Conservation (phyloP, 108 stramenopile species). For the Discostella stelligeroides region DNA sequence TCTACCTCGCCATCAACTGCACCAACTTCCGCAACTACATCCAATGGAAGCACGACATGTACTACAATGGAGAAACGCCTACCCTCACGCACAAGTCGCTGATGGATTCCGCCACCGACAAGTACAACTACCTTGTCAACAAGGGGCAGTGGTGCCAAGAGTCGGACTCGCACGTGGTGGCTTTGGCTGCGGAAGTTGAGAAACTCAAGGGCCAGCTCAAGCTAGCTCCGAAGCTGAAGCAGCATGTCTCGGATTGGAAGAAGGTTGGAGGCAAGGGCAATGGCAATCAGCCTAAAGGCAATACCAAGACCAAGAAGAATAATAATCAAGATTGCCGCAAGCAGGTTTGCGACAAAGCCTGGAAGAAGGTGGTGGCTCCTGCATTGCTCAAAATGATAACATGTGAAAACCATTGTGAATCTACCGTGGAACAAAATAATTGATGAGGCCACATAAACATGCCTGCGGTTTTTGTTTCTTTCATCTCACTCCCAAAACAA, state of each 20-base stretch:
- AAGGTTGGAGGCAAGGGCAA: background rate
- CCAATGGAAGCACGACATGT: background rate
- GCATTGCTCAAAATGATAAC: no score
- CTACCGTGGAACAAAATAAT: no score
- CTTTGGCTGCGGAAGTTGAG: background rate
- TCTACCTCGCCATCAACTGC: no score
- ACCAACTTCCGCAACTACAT: background rate
- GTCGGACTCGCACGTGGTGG: background rate
- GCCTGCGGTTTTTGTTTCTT: no score
- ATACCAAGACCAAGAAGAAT: background rate
- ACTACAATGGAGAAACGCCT: background rate
- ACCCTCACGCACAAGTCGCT: background rate
- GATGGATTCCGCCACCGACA: background rate
- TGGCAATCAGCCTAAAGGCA: background rate
- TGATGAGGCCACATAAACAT: no score
- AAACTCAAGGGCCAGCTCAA: background rate
- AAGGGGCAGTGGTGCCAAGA: background rate
- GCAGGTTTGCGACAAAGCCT: constrained; percentile 14
- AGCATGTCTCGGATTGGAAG: no score
- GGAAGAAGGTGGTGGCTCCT: constrained; percentile 26
- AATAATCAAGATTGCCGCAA: background rate
- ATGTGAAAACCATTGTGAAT: no score
- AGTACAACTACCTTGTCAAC: background rate
- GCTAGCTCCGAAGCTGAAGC: background rate
- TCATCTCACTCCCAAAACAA: no score